Base-by-base conservation (phyloP, 306 rosid genomes). In the Fragaria nilgerrensis region DNA sequence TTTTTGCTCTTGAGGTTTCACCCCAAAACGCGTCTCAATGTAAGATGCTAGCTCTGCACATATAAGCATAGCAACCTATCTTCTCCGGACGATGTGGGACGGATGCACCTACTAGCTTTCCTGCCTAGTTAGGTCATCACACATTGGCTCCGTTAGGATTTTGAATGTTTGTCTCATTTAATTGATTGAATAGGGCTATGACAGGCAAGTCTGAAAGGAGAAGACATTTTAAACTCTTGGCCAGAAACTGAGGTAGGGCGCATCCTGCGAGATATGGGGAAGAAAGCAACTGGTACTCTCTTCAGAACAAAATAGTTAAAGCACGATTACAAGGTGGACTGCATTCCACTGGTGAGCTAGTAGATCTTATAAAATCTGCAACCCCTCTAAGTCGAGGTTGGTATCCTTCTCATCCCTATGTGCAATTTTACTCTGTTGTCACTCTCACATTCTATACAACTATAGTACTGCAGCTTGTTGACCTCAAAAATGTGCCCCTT, bases 181-280 rank as follows among this genome's bases (percentile, higher is more conserved):
- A 89, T 93, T 89, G 96, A 92, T 92, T 84, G 86, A 79, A 85
- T 97, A 94, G 97, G 97, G 88, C 85, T 87, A 52, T 92, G 93
- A 81, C 99, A 96, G 99, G 99, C 98, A 87, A 89, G 91, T 87
- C 86, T 96, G 65, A 90, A 74, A 86, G 99, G 98, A 68, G 97
- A 89, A 85, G 99, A 96, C 88, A 84, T 96, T 78, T 79, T 96
- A 82, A 96, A 92, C 86, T 84, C 90, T 56, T 96, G 99, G 99
- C 98, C 98, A 77, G 97, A 90, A 47, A 66, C 81, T 73, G 98
- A 96, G 79, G 84, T 96, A 56, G 99, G 99, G 4, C 88, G 88
- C 41, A 85, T 95, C 83, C 86, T 95, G 53, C 85, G 87, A 77
- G 97, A 91, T 92, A 89, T 53, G 99, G 97, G 63, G 96, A 96